Evolutionary conservation across 257 asterid species (phyloP).

Genomic region (Solanum paucissectum): DNA sequence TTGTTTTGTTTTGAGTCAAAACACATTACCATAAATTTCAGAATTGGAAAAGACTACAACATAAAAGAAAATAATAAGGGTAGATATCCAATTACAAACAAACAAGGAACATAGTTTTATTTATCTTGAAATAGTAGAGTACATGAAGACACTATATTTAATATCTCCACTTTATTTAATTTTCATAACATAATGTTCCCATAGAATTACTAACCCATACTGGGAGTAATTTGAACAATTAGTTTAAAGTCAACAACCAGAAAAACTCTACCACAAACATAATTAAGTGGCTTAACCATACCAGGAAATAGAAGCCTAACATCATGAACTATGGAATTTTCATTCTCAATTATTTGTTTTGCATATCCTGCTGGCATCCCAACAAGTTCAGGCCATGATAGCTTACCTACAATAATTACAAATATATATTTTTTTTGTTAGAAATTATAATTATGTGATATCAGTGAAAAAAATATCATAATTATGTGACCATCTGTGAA

Average conservation of each 20-base stretch:
- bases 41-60: background rate
- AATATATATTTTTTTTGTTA: no score
- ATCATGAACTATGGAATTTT: background rate
- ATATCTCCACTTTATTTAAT: background rate
- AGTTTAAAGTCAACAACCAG: background rate
- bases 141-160: background rate
- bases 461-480: no score
- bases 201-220: background rate
- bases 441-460: no score
- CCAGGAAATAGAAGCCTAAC: background rate
- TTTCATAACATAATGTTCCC: background rate
- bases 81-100: no score
- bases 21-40: no score
- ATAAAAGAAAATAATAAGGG: background rate
- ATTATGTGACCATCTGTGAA: no score
- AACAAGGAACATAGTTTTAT: background rate
- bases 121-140: background rate
- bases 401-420: background rate
- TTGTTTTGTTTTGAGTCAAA: no score
- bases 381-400: background rate
- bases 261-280: background rate
- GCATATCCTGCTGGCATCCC: background rate
- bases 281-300: fast-evolving
- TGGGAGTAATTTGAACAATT: background rate
- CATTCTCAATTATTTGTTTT: background rate